These are phyloP conservation scores for Pisolithus albus DNA, from an alignment of 768 basidiomycete genomes.

Conservation along the genomic window DNA sequence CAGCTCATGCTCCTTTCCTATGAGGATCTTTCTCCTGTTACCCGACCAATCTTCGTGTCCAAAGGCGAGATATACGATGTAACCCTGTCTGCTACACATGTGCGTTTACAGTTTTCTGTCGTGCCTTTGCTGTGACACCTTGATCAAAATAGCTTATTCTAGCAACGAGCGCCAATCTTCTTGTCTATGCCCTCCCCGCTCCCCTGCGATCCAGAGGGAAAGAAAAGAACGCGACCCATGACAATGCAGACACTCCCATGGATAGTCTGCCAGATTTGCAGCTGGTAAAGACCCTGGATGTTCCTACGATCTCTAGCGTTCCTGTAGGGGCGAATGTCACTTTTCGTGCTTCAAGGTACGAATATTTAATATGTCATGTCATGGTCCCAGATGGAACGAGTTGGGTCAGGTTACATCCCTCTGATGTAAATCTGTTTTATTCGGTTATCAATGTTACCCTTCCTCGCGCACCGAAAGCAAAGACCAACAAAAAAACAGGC, in stretches of 20 bases:
- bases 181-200: conserved; percentile 53
- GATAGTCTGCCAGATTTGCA: conserved; percentile 26
- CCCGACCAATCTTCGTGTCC: conserved; percentile 42
- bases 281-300: conserved; percentile 44
- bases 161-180: conserved; percentile 55
- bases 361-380: background rate
- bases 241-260: conserved; percentile 19
- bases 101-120: conserved; percentile 25
- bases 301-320: conserved; percentile 44
- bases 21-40: conserved; percentile 47
- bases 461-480: conserved; percentile 49
- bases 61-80: conserved; percentile 84
- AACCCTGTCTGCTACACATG: conserved; percentile 63
- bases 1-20: conserved; percentile 64
- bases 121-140: background rate
- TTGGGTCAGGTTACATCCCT: conserved; percentile 49
- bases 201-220: conserved; percentile 24
- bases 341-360: conserved; percentile 61
- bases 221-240: conserved; percentile 36
- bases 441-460: conserved; percentile 66
- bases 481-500: conserved; percentile 50
- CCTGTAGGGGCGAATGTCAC: conserved; percentile 36
- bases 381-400: conserved; percentile 5
- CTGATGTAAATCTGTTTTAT: conserved; percentile 48
- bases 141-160: conserved; percentile 48